Conservation (phyloP, 2,329 filamentous ascomycete species). For the Dryadomyces quercivorus region DNA sequence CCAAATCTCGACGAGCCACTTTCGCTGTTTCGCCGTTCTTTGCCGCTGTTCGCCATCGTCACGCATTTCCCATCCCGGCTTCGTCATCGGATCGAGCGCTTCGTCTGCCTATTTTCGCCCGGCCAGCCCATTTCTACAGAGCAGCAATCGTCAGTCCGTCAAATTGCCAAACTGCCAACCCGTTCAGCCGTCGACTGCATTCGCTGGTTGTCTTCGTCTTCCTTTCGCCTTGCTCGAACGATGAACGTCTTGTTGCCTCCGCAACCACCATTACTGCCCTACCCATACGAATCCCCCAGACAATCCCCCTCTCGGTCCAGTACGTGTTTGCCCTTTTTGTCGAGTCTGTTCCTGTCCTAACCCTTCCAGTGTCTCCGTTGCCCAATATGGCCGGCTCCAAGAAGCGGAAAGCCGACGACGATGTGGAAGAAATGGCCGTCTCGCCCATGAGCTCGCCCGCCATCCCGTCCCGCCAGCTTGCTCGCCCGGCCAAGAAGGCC, state of each 20-base stretch:
- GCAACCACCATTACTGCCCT: slow-evolving; percentile 46
- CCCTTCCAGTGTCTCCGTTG: slow-evolving; percentile 32
- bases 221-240: slow-evolving; percentile 9
- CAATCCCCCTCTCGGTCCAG: slow-evolving; percentile 42
- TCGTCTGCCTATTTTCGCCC: background rate
- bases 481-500: slow-evolving; percentile 51
- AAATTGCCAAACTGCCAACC: too few species aligned
- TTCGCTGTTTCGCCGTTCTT: background rate
- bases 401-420: slow-evolving; percentile 82
- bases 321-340: slow-evolving; percentile 26
- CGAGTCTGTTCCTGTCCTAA: background rate
- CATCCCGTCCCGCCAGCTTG: slow-evolving; percentile 54
- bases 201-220: background rate
- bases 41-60: background rate
- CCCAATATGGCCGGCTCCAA: slow-evolving; percentile 38
- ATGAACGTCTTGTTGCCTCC: slow-evolving; percentile 54
- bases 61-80: background rate
- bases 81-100: background rate
- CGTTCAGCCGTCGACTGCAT: too few species aligned
- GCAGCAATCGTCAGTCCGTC: too few species aligned
- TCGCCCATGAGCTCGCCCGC: slow-evolving; percentile 77
- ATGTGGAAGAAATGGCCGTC: slow-evolving; percentile 82
- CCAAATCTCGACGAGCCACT: background rate
- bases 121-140: too few species aligned
- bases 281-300: slow-evolving; percentile 43